Evolutionary conservation across 345 rosid genomes (phyloP).

Genomic region (Dipteronia sinensis): DNA sequence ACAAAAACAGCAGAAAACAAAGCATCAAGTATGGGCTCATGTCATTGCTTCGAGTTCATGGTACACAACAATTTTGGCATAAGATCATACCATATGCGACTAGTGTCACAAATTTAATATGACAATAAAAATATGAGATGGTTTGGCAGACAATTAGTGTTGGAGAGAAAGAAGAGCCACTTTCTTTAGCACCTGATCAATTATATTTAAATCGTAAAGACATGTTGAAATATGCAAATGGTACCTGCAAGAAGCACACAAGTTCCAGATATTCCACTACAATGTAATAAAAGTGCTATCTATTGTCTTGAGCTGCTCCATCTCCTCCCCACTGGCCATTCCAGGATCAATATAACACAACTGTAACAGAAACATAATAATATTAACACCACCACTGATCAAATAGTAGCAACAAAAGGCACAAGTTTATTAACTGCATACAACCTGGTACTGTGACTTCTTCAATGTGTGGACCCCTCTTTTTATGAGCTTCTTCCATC

Average conservation of each 20-base stretch:
- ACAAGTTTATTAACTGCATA: neutral
- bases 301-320: conserved; percentile 72
- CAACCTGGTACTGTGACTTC: conserved; percentile 76
- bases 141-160: neutral
- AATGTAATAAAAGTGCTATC: conserved; percentile 54
- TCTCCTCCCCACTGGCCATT: conserved; percentile 62
- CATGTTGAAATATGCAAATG: conserved; percentile 1
- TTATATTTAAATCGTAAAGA: neutral
- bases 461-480: conserved; percentile 74
- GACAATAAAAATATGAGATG: neutral
- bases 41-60: neutral
- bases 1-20: neutral
- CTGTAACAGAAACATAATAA: conserved; percentile 39
- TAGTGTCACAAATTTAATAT: neutral
- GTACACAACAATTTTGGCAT: neutral
- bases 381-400: conserved; percentile 19
- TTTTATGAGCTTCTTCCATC: conserved; percentile 71
- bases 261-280: conserved; percentile 30
- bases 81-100: neutral
- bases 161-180: conserved; percentile 9
- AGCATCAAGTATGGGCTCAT: neutral
- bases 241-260: neutral
- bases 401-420: conserved; percentile 2
- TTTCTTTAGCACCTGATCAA: conserved; percentile 6
- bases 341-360: conserved; percentile 73